Conservation (phyloP, 768 basidiomycete genomes). For the Exidia glandulosa region DNA sequence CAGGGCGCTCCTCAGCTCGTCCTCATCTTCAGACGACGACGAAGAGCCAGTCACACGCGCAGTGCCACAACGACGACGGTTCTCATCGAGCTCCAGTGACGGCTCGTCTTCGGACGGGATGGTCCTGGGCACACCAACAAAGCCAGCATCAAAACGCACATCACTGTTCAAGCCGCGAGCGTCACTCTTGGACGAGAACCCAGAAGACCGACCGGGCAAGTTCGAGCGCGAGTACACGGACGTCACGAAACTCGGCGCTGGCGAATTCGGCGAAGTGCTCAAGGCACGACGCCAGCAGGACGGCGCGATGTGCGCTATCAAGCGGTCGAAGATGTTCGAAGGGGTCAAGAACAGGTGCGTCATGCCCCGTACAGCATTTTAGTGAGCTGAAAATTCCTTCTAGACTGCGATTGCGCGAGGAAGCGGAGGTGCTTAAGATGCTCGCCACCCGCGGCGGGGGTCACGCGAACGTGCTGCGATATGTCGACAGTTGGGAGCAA, state of each 20-base stretch:
- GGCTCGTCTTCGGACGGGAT: slow-evolving; percentile 9
- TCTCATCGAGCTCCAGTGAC: slow-evolving; percentile 11
- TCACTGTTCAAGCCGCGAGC: slow-evolving; percentile 13
- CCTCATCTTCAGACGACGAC: not conserved
- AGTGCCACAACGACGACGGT: slow-evolving; percentile 12
- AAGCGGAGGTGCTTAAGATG: slow-evolving; percentile 83
- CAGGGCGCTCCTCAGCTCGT: slow-evolving; percentile 10
- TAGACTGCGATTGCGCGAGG: slow-evolving; percentile 81
- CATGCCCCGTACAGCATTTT: slow-evolving; percentile 5
- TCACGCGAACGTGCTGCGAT: slow-evolving; percentile 63
- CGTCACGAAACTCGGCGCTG: slow-evolving; percentile 74
- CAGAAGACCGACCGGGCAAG: slow-evolving; percentile 41
- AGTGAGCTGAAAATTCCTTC: slow-evolving; percentile 8
- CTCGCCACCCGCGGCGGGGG: slow-evolving; percentile 37
- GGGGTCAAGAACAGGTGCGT: slow-evolving; percentile 84
- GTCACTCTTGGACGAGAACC: not conserved
- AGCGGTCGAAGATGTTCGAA: slow-evolving; percentile 88
- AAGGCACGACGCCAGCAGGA: slow-evolving; percentile 60
- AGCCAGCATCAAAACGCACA: slow-evolving; percentile 14
- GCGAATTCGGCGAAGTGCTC: slow-evolving; percentile 89
- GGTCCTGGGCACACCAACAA: slow-evolving; percentile 14
- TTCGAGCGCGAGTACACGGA: slow-evolving; percentile 77
- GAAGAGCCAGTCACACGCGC: slow-evolving; percentile 19
- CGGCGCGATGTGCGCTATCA: slow-evolving; percentile 64
- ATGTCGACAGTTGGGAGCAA: slow-evolving; percentile 95